Base-by-base conservation (phyloP, 805 yeast species). In the Kuraishia piskuri region DNA sequence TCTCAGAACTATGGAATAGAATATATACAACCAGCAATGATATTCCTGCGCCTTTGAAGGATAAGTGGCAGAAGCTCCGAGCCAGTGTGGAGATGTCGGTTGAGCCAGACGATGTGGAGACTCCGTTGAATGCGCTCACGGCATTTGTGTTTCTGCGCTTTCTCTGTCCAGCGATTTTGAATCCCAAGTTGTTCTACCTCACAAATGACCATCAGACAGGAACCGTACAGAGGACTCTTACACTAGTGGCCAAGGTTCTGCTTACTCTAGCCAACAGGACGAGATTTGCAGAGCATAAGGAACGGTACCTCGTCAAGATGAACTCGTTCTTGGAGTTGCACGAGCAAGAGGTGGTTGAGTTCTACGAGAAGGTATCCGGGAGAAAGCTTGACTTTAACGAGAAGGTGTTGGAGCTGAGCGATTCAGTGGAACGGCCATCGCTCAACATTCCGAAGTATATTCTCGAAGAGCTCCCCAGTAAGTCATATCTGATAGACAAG, bases 161-260 rank as follows among this genome's bases (percentile, higher is more conserved):
- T 66, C 79, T 90, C 58, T 90, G 97, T 61, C 98, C 99, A 0
- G 96, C 96, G 0, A 79, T 92, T 25, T 69, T 94, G 63, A 91
- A 90, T 61, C 99, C 99, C 0, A 90, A 89, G 61, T 67, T 91
- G 50, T 90, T 90, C 65, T 83, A 84, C 56, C 71, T 94, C 50
- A 80, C 89, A 0, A 76, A 79, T 51, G 74, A 79, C 40, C 92
- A 88, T 59, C 89, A 90, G 55, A 76, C 83, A 8, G 89, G 90
- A 1, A 74, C 75, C 10, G 75, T 83, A 1, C 91, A 90, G 58
- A 75, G 96, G 55, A 86, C 96, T 0, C 68, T 92, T 49, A 90
- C 96, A 0, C 68, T 91, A 22, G 73, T 91, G 4, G 90, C 97
- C 9, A 92, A 92, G 63, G 76, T 85, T 5, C 64, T 92, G 36